Evolutionary conservation across 441 rosid species (phyloP), one percentile per base, ranked within the genome.

Genomic region (Adansonia grandidieri): DNA sequence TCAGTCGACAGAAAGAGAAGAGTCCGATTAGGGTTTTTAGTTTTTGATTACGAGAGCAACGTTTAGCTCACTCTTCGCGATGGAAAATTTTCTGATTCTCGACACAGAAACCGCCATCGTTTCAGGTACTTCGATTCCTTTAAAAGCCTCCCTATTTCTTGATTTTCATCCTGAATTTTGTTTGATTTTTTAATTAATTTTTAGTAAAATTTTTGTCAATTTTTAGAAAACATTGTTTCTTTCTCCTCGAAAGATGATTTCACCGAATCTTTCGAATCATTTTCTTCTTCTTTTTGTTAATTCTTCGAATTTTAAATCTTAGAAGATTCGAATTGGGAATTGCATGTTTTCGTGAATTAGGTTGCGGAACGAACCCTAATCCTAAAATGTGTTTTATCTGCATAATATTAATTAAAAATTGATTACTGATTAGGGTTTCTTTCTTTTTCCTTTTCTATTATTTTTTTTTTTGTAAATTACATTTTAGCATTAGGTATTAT

Each of bases 21-120:
- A n/a, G 60, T 7, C 56, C 14, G 73, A 40, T 40, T 13, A 58
- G 61, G 48, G 8, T 44, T 22, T 56, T 56, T 7, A 5, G 10
- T 17, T 17, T 17, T 56, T 56, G 2, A 53, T 13, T 61, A 1
- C 19, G 71, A 78, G 69, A 63, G 20, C 6, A 79, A 74, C 61
- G 70, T 40, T 47, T 20, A 45, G 72, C 72, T 47, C 72, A 22
- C 20, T 42, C 22, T 64, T 69, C 22, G 14, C 15, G 9, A 81
- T 85, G 87, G 84, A 81, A 13, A 57, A 62, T 8, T 32, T 66
- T 54, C 15, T 3, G 6, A 78, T 73, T 28, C 65, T 58, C 7
- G 65, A 48, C 32, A 8, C 24, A 17, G 81, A 74, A 51, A 71
- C 64, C 53, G 0, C 44, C 28, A 50, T 3, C 42, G 15, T 81